phyloP scores from a whole-genome alignment of 352 stramenopile species.

The Pythium dissimile region DNA sequence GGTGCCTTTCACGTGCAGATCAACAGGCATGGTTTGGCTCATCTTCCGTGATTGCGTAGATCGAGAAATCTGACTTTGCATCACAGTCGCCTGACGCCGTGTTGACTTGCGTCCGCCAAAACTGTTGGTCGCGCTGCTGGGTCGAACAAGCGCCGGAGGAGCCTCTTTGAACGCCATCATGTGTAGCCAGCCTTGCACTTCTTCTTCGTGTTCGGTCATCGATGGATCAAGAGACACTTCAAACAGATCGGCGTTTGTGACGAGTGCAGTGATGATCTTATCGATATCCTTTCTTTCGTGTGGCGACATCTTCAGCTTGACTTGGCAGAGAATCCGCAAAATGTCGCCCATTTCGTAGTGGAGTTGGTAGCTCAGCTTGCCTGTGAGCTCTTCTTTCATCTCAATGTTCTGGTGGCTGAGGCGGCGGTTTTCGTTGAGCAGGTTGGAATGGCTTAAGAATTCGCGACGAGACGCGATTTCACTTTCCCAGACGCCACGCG shows the following conservation, averaged over 20 bases:
- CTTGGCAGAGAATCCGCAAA: slow-evolving; percentile 60
- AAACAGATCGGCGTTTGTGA: slow-evolving; percentile 64
- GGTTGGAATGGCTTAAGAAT: slow-evolving; percentile 51
- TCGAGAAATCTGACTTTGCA: slow-evolving; percentile 26
- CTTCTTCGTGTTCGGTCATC: slow-evolving; percentile 60
- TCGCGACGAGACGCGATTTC: slow-evolving; percentile 41
- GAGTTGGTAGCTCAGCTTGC: slow-evolving; percentile 58
- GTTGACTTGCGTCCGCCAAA: background rate
- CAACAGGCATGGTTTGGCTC: slow-evolving; percentile 22
- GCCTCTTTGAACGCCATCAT: slow-evolving; percentile 62
- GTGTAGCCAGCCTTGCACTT: slow-evolving; percentile 67
- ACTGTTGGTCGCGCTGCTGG: background rate
- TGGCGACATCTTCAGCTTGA: slow-evolving; percentile 59
- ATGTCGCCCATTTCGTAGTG: slow-evolving; percentile 78
- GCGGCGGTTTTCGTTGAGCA: slow-evolving; percentile 51
- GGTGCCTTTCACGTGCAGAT: slow-evolving; percentile 25
- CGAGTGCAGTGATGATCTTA: slow-evolving; percentile 66
- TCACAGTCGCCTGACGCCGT: background rate
- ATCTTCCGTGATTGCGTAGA: slow-evolving; percentile 37
- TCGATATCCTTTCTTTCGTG: slow-evolving; percentile 53
- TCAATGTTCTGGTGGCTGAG: slow-evolving; percentile 67
- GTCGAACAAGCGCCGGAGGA: slow-evolving; percentile 10
- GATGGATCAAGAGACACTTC: slow-evolving; percentile 48
- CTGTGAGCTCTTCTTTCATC: slow-evolving; percentile 61
- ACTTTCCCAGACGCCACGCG: slow-evolving; percentile 40